phyloP scores from a whole-genome alignment of 2,329 filamentous ascomycete genomes.

The Curvularia sp. region DNA sequence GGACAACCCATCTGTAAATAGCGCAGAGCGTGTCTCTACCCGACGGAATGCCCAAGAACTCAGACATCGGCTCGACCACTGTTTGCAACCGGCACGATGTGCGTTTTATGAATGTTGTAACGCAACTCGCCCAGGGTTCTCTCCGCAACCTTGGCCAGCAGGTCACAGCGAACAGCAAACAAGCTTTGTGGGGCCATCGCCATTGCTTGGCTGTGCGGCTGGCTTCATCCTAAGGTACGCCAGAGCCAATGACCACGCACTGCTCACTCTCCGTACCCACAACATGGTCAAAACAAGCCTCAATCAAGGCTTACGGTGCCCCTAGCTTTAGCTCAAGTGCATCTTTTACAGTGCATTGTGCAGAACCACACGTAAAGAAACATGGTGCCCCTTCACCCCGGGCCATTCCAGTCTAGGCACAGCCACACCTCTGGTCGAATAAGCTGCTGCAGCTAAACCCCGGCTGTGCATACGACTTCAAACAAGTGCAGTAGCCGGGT shows the following conservation, averaged over 20 bases:
- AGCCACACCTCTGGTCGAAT: not conserved
- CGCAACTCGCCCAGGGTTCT: not conserved
- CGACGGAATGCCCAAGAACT: no score
- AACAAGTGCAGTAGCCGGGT: slow-evolving; percentile 1
- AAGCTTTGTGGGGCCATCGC: slow-evolving; percentile 3
- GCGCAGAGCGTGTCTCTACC: not conserved
- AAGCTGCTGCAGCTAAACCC: not conserved
- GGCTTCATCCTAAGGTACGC: not conserved
- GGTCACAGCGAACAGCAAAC: not conserved
- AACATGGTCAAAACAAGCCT: slow-evolving; percentile 1
- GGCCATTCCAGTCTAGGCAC: not conserved
- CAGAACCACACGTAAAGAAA: not conserved
- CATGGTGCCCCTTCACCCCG: not conserved
- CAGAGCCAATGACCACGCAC: slow-evolving; percentile 2
- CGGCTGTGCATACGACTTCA: not conserved
- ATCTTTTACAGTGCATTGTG: not conserved
- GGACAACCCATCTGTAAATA: not conserved
- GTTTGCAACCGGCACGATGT: no score
- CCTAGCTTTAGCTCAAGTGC: not conserved
- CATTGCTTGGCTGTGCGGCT: slow-evolving; percentile 6
- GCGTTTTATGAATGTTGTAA: not conserved
- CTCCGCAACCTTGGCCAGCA: not conserved
- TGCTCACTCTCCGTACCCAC: not conserved
- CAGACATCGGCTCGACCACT: no score
- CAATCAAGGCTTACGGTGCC: not conserved